Conservation (phyloP, 257 asterid genomes). For the Nicotiana tomentosiformis region DNA sequence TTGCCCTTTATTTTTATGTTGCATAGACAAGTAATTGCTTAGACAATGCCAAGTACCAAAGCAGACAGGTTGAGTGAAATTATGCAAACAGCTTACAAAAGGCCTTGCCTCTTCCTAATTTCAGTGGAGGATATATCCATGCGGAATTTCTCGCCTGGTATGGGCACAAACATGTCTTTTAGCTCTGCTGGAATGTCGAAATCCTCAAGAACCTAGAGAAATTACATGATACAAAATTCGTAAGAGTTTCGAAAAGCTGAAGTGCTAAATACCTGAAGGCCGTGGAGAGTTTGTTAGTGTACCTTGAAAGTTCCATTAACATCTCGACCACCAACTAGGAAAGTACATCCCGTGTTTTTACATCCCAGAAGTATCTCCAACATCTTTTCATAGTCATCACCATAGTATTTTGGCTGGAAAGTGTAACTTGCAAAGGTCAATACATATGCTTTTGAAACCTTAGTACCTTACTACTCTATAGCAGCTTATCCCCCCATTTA, state of each 20-base stretch:
- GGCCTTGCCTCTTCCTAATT: conserved; percentile 47
- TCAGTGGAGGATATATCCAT: conserved; percentile 89
- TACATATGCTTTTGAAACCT: neutral
- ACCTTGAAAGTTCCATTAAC: conserved; percentile 77
- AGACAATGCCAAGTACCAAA: neutral
- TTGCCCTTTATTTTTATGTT: neutral
- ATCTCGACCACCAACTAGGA: conserved; percentile 79
- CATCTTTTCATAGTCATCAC: conserved; percentile 64
- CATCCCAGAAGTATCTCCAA: conserved; percentile 64
- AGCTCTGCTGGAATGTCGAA: conserved; percentile 69
- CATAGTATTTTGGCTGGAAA: conserved; percentile 81
- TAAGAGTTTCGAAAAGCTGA: neutral
- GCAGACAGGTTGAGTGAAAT: neutral
- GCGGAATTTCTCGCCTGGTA: conserved; percentile 65
- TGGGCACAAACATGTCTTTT: conserved; percentile 64
- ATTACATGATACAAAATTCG: conserved; percentile 1
- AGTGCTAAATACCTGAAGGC: neutral
- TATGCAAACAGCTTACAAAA: conserved; percentile 1
- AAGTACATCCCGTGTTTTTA: conserved; percentile 80
- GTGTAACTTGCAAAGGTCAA: conserved; percentile 7
- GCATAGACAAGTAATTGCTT: neutral
- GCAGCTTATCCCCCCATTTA: neutral
- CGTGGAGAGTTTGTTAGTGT: neutral
- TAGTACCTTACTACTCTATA: neutral
- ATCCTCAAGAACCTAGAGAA: conserved; percentile 74